Evolutionary conservation across 2,329 filamentous ascomycete genomes (phyloP), one percentile per base, ranked within the genome.

Genomic region (Colletotrichum costaricense): DNA sequence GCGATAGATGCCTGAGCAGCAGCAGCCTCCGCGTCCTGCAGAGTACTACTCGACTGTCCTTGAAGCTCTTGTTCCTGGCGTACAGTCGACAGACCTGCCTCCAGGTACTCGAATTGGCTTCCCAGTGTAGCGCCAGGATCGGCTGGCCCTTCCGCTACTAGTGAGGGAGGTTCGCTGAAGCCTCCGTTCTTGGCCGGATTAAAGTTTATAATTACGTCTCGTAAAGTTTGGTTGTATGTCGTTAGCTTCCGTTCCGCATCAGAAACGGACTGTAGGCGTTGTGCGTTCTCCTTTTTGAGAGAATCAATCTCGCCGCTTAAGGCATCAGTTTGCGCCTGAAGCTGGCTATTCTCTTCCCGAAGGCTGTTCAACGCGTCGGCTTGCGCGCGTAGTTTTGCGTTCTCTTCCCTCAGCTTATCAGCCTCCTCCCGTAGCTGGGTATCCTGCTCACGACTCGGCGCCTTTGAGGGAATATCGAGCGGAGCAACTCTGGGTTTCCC

Each of bases 101-200:
- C 91, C 3, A 97, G 85, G 77, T 95, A 95, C 54, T 92, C 90
- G 24, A 97, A 82, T 78, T 95, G 93, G 52, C 79, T 84, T 33
- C 81, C 81, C 26, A 92, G 80, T 69, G 86, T 82, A 76, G 76
- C 26, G 70, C 67, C 35, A 74, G 65, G 16, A 35, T 66, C 49
- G 22, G 28, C 55, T 30, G 56, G 35, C 2, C 28, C 38, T 16
- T 56, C 52, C 26, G 16, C 38, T 22, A 63, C 14, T 30, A 24
- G 9, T 9, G 62, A 62, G 0, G 88, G 86, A 1, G 87, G 86
- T 8, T 82, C 78, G 9, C 81, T 78, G 74, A 88, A 90, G 56
- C 83, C 82, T 42, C 78, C 78, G 75, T 89, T 88, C 72, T 86
- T 86, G 19, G 84, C 84, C 2, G 92, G 91, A 78, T 93, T 91